Evolutionary conservation across 1,139 yeast species (phyloP).

Genomic region (Yamadazyma dendronema): DNA sequence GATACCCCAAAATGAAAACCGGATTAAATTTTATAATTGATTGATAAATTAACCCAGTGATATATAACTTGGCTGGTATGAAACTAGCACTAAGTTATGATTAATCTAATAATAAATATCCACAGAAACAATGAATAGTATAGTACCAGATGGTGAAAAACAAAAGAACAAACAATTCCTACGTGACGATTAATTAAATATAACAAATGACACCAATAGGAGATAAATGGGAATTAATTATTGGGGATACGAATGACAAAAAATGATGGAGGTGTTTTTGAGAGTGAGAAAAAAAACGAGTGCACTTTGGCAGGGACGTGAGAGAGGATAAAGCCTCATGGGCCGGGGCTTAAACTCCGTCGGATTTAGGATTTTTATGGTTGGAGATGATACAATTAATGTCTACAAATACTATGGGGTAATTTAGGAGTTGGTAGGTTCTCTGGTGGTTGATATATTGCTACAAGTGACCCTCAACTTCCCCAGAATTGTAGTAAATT

Average conservation of each 20-base stretch:
- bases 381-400: too few relatives aligned
- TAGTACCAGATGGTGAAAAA: too few relatives aligned
- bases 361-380: neutral
- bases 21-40: too few relatives aligned
- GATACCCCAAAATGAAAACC: neutral
- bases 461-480: neutral
- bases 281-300: conserved; percentile 4
- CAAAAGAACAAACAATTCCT: too few relatives aligned
- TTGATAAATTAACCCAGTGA: too few relatives aligned
- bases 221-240: conserved; percentile 2
- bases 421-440: too few relatives aligned
- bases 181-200: neutral
- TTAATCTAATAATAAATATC: neutral
- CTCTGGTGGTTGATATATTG: neutral
- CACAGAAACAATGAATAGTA: neutral
- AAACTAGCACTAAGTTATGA: too few relatives aligned
- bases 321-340: neutral
- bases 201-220: conserved; percentile 2
- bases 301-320: neutral
- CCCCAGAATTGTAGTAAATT: conserved; percentile 1
- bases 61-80: too few relatives aligned
- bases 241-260: conserved; percentile 11
- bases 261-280: conserved; percentile 6
- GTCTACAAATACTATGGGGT: too few relatives aligned
- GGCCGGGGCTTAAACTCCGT: neutral